These are phyloP conservation scores for Liquidambar formosana DNA, from an alignment of 164 flowering plant genomes.

Conservation along the genomic window DNA sequence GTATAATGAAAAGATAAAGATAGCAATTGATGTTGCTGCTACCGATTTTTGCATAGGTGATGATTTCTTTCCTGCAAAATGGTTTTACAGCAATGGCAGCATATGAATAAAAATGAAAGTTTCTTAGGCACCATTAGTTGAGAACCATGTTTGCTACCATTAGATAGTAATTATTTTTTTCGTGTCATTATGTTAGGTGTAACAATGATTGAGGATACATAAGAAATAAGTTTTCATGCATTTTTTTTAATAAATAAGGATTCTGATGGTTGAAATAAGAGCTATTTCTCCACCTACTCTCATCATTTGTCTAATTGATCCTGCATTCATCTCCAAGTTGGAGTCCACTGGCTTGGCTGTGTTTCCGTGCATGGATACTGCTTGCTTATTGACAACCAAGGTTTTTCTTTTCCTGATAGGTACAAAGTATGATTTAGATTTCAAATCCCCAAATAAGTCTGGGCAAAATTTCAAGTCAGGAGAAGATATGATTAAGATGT, in stretches of 20 bases:
- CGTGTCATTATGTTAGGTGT: not conserved
- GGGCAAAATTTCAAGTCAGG: conserved; percentile 90
- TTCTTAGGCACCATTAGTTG: not conserved
- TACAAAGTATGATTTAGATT: conserved; percentile 87
- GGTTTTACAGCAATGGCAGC: not conserved
- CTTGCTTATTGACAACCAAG: conserved; percentile 11
- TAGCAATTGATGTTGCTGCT: conserved; percentile 86
- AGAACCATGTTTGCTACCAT: conserved; percentile 4
- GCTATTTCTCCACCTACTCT: not conserved
- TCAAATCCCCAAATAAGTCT: conserved; percentile 67
- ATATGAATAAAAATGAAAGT: not conserved
- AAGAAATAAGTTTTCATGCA: not conserved
- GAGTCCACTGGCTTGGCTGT: not conserved
- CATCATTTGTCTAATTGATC: not conserved
- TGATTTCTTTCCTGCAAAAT: conserved; percentile 9
- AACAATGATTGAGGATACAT: not conserved
- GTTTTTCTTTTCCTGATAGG: conserved; percentile 41
- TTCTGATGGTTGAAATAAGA: not conserved
- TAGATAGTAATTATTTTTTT: not conserved
- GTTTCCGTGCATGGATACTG: not conserved
- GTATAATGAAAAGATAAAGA: conserved; percentile 73
- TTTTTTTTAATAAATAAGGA: not conserved
- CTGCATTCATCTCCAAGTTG: not conserved
- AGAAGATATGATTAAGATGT: conserved; percentile 86
- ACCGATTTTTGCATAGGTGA: conserved; percentile 92